Base-by-base conservation (phyloP, 208 protist genomes). In the Leishmania tarentolae region DNA sequence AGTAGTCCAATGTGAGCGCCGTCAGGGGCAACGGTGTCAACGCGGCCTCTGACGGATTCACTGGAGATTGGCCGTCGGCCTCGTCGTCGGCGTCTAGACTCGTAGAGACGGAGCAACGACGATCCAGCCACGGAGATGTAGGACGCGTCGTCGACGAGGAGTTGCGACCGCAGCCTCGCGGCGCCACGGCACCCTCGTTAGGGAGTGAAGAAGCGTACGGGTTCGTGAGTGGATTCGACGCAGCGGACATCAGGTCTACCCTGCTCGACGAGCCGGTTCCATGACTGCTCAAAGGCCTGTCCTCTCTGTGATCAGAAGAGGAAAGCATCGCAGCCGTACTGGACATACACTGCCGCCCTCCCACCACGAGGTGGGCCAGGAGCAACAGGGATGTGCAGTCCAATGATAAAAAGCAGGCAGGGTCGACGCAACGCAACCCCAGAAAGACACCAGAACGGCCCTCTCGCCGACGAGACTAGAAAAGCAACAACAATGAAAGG, bases 61-160 rank as follows among this genome's bases (percentile, higher is more conserved):
- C 47, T 52, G 77, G 70, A 52, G 76, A 78, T 6, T 46, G 75
- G 56, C 42, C 63, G 35, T 85, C 82, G 24, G 77, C 82, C 72
- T 85, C 82, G 73, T 85, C 82, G 53, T 81, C 82, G 4, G 82
- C 82, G 63, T 85, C 82, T n/a, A 85, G 46, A 63, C 82, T 85
- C 44, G 76, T 82, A 8, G 77, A 71, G 50, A 47, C 76, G 47
- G 50, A 21, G 28, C 82, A 82, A 35, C 68, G 61, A 21, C 42
- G 35, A 3, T 76, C 65, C 19, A 46, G 71, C 61, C 77, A 85
- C 28, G 52, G 77, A 4, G 76, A 79, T n/a, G 76, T 31, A 1
- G 72, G 42, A 40, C 24, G 40, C 44, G 53, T 61, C 35, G 68
- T 35, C 8, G 52, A 81, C 2, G 74, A 66, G 11, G 53, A 63